Evolutionary conservation across 768 basidiomycete genomes (phyloP).

Genomic region (Strobilomyces dryophilus): DNA sequence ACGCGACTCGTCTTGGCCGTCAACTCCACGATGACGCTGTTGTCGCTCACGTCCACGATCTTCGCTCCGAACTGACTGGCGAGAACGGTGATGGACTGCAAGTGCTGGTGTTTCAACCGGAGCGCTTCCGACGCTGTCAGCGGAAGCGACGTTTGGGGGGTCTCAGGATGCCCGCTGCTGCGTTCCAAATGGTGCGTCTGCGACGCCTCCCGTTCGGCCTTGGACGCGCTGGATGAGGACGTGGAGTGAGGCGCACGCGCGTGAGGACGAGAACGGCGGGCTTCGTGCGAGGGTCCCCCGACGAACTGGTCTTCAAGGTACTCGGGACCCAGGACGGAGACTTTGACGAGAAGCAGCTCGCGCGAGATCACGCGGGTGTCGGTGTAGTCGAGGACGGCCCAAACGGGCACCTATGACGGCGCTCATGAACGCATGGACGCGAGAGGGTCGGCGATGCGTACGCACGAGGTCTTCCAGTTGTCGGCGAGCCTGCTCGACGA

Average conservation of each 20-base stretch:
- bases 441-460: slow-evolving; percentile 10
- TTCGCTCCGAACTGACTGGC: slow-evolving; percentile 87
- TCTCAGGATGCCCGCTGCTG: slow-evolving; percentile 40
- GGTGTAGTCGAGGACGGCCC: slow-evolving; percentile 99
- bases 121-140: slow-evolving; percentile 84
- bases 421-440: background rate
- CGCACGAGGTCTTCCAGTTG: slow-evolving; percentile 95
- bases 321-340: slow-evolving; percentile 96
- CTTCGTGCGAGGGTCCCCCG: slow-evolving; percentile 81
- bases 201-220: slow-evolving; percentile 64
- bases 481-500: slow-evolving; percentile 93
- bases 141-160: slow-evolving; percentile 33
- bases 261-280: slow-evolving; percentile 39
- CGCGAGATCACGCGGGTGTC: slow-evolving; percentile 87
- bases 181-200: slow-evolving; percentile 80
- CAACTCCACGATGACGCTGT: slow-evolving; percentile 93
- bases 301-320: slow-evolving; percentile 90
- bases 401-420: slow-evolving; percentile 81
- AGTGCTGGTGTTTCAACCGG: slow-evolving; percentile 82
- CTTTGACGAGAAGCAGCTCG: slow-evolving; percentile 91
- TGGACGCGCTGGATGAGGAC: slow-evolving; percentile 35
- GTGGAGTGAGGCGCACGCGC: background rate
- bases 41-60: slow-evolving; percentile 92
- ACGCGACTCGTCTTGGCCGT: slow-evolving; percentile 89
- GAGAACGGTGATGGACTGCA: slow-evolving; percentile 83